A percentile compares a stretch with the other conserved stretches of the same genome.
Evolutionary conservation across 495 filamentous ascomycete genomes (phyloP).

Genomic region (Sordaria brevicollis): DNA sequence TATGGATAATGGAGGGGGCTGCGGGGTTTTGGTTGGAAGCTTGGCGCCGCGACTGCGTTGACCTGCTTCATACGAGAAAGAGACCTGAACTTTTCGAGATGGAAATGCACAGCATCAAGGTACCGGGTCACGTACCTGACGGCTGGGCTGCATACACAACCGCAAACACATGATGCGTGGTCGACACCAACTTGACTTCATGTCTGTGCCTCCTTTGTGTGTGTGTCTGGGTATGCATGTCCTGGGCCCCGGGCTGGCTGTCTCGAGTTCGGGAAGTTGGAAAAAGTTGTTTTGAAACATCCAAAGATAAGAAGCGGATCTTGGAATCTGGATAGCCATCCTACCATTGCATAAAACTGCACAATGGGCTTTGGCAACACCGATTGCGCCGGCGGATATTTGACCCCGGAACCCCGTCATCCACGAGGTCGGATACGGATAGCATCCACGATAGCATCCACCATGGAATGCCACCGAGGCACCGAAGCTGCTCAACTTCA

Average conservation of each 20-base stretch:
- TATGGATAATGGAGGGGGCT: background rate
- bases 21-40: background rate
- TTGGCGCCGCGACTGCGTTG: background rate
- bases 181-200: background rate
- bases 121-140: background rate
- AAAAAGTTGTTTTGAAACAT: background rate
- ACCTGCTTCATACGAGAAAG: background rate
- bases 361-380: background rate
- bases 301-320: background rate
- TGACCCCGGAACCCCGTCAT: background rate
- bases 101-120: background rate
- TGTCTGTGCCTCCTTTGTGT: background rate
- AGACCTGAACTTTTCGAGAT: background rate
- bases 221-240: background rate
- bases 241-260: background rate
- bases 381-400: background rate
- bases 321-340: background rate
- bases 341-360: background rate
- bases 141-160: background rate
- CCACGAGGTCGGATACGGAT: background rate
- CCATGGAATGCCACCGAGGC: background rate
- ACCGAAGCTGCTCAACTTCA: background rate
- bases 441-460: background rate
- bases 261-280: background rate
- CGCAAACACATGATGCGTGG: background rate